phyloP scores from a whole-genome alignment of 768 basidiomycete genomes.

The Zangia roseola region DNA sequence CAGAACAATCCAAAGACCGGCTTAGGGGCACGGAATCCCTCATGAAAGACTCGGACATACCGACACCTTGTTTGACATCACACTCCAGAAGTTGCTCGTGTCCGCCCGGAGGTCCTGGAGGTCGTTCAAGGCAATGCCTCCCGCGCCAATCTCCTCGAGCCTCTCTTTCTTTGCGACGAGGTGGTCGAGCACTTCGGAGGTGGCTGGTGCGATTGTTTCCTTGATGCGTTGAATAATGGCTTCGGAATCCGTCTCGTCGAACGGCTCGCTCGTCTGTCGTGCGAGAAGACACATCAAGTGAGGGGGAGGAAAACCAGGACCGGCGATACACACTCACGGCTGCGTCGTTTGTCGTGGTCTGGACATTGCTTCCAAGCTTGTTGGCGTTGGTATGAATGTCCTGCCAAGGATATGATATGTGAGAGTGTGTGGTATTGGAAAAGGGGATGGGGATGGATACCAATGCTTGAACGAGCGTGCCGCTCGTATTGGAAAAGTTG shows the following conservation, averaged over 20 bases:
- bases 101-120: background rate
- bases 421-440: background rate
- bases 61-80: background rate
- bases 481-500: background rate
- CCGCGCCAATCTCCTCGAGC: rapidly evolving
- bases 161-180: background rate
- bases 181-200: background rate
- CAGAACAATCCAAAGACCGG: no score
- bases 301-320: background rate
- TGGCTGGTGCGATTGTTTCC: rapidly evolving
- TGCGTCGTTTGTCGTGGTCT: background rate
- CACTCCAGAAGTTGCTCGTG: background rate
- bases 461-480: rapidly evolving
- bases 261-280: background rate
- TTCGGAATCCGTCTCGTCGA: background rate
- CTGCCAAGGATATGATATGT: background rate
- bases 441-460: background rate
- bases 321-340: background rate
- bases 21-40: no score
- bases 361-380: rapidly evolving
- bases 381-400: rapidly evolving
- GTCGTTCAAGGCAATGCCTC: rapidly evolving
- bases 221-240: rapidly evolving
- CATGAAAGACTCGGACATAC: constrained; percentile 1
- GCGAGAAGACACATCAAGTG: no score